Conservation (phyloP, 768 basidiomycete species). For the Tulasnella sp. region DNA sequence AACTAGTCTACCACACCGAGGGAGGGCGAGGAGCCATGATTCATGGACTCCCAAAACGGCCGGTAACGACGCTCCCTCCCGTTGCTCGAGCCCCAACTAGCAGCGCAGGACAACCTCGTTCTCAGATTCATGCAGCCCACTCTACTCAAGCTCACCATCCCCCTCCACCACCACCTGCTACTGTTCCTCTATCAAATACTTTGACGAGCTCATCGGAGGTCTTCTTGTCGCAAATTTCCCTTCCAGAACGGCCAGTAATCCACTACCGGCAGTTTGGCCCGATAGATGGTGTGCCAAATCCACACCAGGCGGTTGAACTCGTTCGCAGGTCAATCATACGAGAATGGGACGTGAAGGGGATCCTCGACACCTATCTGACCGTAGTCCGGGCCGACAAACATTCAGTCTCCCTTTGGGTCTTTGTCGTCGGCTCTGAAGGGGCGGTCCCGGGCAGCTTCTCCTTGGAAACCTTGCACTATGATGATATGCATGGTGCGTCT, state of each 20-base stretch:
- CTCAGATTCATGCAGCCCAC: conserved; percentile 19
- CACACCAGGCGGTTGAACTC: conserved; percentile 22
- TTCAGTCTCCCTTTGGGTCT: conserved; percentile 27
- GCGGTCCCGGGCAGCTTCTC: not conserved
- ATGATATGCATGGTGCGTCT: conserved; percentile 24
- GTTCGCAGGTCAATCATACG: conserved; percentile 23
- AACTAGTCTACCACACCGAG: not conserved
- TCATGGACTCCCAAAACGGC: conserved; percentile 26
- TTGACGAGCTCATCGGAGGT: conserved; percentile 17
- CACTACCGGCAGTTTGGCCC: conserved; percentile 26
- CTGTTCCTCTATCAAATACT: conserved; percentile 8
- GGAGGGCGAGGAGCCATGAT: conserved; percentile 23
- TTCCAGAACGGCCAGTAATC: conserved; percentile 22
- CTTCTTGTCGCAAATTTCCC: conserved; percentile 24
- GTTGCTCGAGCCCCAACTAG: not conserved
- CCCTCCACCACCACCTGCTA: conserved; percentile 3
- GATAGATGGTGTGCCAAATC: conserved; percentile 24
- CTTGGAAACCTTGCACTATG: conserved; percentile 19
- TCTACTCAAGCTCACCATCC: conserved; percentile 16
- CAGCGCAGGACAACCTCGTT: conserved; percentile 13
- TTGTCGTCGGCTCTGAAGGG: conserved; percentile 17
- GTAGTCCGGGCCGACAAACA: conserved; percentile 23
- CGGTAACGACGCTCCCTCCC: conserved; percentile 8
- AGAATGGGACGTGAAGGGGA: conserved; percentile 23
- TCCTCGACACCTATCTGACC: conserved; percentile 24